Percentiles rank a stretch among this genome's conserved stretches.
These are phyloP conservation scores for Pseudocercospora pini-densiflorae DNA, from an alignment of 2,329 filamentous ascomycete genomes.

Conservation along the genomic window DNA sequence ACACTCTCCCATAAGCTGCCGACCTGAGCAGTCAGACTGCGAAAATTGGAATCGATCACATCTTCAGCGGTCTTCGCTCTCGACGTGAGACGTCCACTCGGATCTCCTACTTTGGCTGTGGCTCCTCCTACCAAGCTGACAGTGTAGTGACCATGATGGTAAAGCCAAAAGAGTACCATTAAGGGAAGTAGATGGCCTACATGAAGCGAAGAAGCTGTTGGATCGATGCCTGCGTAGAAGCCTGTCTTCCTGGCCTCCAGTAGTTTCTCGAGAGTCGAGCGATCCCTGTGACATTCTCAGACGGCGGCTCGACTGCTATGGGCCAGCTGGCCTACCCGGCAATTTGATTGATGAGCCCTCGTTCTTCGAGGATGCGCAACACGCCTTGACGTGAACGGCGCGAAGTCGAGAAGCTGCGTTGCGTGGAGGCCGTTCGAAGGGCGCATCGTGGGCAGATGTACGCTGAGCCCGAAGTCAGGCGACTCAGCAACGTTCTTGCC, in stretches of 20 bases:
- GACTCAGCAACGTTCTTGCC: constrained; percentile 8
- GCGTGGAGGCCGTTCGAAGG: not conserved
- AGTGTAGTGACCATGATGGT: constrained; percentile 72
- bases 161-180: constrained; percentile 86
- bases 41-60: constrained; percentile 66
- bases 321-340: constrained; percentile 62
- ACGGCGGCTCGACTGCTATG: not conserved
- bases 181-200: constrained; percentile 79
- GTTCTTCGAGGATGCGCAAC: constrained; percentile 69
- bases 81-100: constrained; percentile 69
- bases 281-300: constrained; percentile 39
- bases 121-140: constrained; percentile 66
- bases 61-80: constrained; percentile 59
- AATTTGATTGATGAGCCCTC: constrained; percentile 74
- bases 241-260: constrained; percentile 70
- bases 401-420: not conserved
- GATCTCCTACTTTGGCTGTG: constrained; percentile 79
- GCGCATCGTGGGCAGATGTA: constrained; percentile 18
- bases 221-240: constrained; percentile 81
- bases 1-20: constrained; percentile 76
- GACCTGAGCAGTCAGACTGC: constrained; percentile 71
- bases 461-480: not conserved
- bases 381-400: constrained; percentile 20
- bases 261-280: constrained; percentile 63
- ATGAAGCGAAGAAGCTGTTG: constrained; percentile 78